phyloP scores from a whole-genome alignment of 352 stramenopile genomes.

The Phytophthora colocasiae region DNA sequence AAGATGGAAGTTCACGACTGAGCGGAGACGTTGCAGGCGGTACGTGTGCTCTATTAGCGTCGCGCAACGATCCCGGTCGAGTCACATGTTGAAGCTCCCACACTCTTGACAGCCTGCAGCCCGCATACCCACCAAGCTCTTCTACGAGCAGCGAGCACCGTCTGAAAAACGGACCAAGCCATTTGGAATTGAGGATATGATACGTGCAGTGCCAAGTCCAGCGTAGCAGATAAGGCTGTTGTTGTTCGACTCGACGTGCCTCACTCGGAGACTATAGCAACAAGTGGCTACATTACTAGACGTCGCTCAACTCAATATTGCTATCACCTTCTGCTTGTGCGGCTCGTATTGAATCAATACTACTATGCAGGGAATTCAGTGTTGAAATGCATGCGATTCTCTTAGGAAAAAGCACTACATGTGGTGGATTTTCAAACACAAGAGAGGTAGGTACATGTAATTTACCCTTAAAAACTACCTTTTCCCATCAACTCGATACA shows the following conservation, averaged over 20 bases:
- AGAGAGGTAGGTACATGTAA: conserved; percentile 10
- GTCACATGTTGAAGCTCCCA: conserved; percentile 16
- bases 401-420: background rate
- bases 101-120: conserved; percentile 11
- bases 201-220: conserved; percentile 2
- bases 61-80: background rate
- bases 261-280: background rate
- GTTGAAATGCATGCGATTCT: background rate
- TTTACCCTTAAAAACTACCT: conserved; percentile 1
- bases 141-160: background rate
- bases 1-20: conserved; percentile 30
- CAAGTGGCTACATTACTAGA: conserved; percentile 1
- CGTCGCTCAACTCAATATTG: too few species aligned
- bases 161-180: too few species aligned
- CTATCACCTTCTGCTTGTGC: too few species aligned
- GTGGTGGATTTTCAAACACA: conserved; percentile 19
- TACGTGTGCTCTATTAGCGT: background rate
- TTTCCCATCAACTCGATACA: background rate
- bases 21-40: background rate
- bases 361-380: background rate
- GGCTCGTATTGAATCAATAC: too few species aligned
- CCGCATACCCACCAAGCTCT: background rate
- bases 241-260: background rate
- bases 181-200: too few species aligned
- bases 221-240: background rate